Evolutionary conservation across 129 eudicot genomes (phyloP).

Genomic region (Logfia minima): DNA sequence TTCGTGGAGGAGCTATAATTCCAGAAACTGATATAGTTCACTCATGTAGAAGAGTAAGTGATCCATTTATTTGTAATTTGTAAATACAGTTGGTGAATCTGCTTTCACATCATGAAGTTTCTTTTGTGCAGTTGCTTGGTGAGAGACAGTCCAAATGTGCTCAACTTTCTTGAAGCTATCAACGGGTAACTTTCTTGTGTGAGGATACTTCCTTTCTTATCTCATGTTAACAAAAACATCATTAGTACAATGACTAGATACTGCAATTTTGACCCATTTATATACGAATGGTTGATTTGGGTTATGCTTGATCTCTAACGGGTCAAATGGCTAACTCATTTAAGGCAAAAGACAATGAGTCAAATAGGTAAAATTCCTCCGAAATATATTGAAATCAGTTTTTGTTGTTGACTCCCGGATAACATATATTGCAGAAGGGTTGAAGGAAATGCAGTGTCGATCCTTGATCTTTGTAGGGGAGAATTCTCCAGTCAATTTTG

Average conservation of each 20-base stretch:
- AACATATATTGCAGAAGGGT: conserved; percentile 67
- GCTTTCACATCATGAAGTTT: conserved; percentile 5
- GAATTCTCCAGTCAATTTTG: conserved; percentile 77
- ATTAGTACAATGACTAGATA: not conserved
- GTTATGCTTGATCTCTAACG: not conserved
- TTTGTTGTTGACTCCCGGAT: conserved; percentile 51
- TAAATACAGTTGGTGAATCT: not conserved
- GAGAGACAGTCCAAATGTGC: conserved; percentile 88
- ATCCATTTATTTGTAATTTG: not conserved
- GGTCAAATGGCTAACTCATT: not conserved
- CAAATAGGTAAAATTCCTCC: not conserved
- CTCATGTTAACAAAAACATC: not conserved
- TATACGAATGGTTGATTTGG: not conserved
- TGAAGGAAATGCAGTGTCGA: conserved; percentile 66
- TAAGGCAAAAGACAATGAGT: not conserved
- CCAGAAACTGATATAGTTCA: conserved; percentile 83
- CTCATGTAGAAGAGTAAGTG: conserved; percentile 75
- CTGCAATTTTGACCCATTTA: not conserved
- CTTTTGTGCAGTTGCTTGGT: conserved; percentile 62
- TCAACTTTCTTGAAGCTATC: conserved; percentile 76
- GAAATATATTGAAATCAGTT: not conserved
- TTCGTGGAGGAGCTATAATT: conserved; percentile 69
- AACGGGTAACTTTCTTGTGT: conserved; percentile 45
- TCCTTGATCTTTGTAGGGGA: conserved; percentile 85
- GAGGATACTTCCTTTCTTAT: not conserved